These are phyloP conservation scores for Parachaetomium inaequale DNA, from an alignment of 495 filamentous ascomycete genomes.

Conservation along the genomic window DNA sequence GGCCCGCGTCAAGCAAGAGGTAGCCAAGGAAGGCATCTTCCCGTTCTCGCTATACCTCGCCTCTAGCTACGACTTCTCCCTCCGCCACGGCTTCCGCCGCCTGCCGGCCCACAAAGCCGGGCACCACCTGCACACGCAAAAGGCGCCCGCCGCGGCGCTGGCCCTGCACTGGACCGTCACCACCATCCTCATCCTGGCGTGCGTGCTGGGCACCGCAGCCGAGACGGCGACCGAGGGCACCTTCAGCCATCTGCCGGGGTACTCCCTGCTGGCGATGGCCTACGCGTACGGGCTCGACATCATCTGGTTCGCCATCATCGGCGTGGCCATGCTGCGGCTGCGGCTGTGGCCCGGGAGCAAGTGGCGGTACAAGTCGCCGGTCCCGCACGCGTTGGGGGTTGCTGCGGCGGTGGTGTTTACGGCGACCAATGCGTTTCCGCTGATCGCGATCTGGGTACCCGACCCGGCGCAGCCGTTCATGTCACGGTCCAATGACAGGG, in stretches of 20 bases:
- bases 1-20: slow-evolving; percentile 22
- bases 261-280: slow-evolving; percentile 14
- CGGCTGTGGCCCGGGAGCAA: slow-evolving; percentile 21
- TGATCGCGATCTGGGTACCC: slow-evolving; percentile 23
- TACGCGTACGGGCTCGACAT: slow-evolving; percentile 23
- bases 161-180: slow-evolving; percentile 24
- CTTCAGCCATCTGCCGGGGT: slow-evolving; percentile 11
- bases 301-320: slow-evolving; percentile 24
- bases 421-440: slow-evolving; percentile 14
- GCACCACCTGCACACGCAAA: slow-evolving; percentile 13
- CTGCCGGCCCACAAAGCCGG: slow-evolving; percentile 11
- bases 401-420: slow-evolving; percentile 19
- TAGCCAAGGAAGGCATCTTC: slow-evolving; percentile 23
- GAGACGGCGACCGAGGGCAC: background rate
- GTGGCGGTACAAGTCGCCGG: slow-evolving; percentile 21
- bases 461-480: slow-evolving; percentile 15
- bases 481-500: slow-evolving; percentile 5
- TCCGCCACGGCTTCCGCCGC: slow-evolving; percentile 22
- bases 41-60: slow-evolving; percentile 21
- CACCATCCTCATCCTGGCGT: slow-evolving; percentile 18
- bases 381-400: slow-evolving; percentile 20
- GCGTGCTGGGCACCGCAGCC: slow-evolving; percentile 10
- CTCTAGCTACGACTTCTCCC: slow-evolving; percentile 20
- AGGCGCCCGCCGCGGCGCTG: slow-evolving; percentile 22
- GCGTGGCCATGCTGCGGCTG: slow-evolving; percentile 19